These are phyloP conservation scores for Eutrema salsugineum DNA, from an alignment of 441 rosid species.

Conservation along the genomic window DNA sequence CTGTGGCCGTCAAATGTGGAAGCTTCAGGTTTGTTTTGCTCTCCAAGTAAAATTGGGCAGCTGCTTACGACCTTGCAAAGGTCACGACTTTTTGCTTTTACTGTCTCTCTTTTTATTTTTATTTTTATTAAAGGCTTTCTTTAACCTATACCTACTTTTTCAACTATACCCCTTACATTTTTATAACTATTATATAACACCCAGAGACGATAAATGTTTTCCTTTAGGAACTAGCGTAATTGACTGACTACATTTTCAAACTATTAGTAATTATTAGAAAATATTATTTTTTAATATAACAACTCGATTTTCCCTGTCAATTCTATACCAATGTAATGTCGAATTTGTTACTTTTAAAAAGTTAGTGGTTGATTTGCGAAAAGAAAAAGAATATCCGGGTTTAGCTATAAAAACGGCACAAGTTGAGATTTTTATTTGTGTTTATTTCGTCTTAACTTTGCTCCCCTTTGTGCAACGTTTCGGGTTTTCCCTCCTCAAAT, in stretches of 20 bases:
- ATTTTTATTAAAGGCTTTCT: not conserved
- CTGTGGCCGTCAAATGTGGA: constrained; percentile 30
- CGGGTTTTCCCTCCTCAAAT: constrained; percentile 9
- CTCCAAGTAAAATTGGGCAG: constrained; percentile 30
- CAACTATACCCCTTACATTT: constrained; percentile 5
- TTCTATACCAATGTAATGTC: not conserved
- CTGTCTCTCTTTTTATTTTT: not conserved
- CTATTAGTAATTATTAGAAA: not conserved
- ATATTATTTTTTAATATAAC: no score
- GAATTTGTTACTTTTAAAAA: not conserved
- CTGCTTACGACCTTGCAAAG: constrained; percentile 22
- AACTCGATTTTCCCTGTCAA: not conserved
- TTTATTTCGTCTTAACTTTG: not conserved
- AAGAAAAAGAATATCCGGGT: not conserved
- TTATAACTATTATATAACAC: not conserved
- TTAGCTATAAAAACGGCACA: not conserved
- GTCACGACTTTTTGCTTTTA: constrained; percentile 23
- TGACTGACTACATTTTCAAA: not conserved
- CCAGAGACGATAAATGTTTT: not conserved
- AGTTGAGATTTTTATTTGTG: not conserved
- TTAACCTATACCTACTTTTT: constrained; percentile 9
- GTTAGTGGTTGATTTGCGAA: constrained; percentile 3
- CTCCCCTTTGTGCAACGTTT: constrained; percentile 23
- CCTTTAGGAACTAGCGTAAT: not conserved
- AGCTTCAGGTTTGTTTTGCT: constrained; percentile 25